Base-by-base conservation (phyloP, 1,284 basidiomycete genomes). In the Papiliotrema flavescens region DNA sequence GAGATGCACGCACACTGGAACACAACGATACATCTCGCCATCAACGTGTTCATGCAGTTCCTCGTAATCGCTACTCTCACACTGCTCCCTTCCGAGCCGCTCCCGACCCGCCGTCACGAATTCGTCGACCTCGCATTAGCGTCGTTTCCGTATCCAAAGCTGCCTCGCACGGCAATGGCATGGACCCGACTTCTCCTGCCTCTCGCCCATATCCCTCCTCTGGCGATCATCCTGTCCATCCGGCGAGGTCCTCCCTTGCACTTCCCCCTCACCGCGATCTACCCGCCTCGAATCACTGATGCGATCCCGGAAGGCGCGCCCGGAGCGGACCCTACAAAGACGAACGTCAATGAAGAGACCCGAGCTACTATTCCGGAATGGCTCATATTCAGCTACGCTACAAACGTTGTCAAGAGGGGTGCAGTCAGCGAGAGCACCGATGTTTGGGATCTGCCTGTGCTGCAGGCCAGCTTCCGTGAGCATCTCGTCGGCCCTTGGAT, bases 381-480 rank as follows among this genome's bases (percentile, higher is more conserved):
- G 51, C 73, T 90, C 3, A 71, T 90, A 11, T 94, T 93, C 75
- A 85, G 84, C 14, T 92, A 90, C 71, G 89, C 87, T 24, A 89
- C 87, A 1, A 85, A 86, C 59, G 88, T 93, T 7, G 84, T 93
- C 54, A 84, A 85, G 82, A 84, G 89, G 43, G 89, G 89, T 3
- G 84, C 89, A 70, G 80, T 79, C 8, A 79, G 85, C 3, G 80
- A 83, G 55, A 86, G 83, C 53, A 81, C 93, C 54, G 88, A 93
- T 64, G 89, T 91, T 22, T 88, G 85, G 59, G 90, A 93, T 71
- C 76, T 93, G 42, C 90, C 90, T 1, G 84, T 93, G 51, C 80
- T 92, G 8, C 83, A 85, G 0, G 83, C 80, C 0, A 71, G 82
- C 61, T 85, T 90, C 82, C 86, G 90, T 51, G 81, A 85, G 67